These are phyloP conservation scores for Ascochyta rabiei DNA, from an alignment of 2,329 filamentous ascomycete genomes.

Conservation along the genomic window DNA sequence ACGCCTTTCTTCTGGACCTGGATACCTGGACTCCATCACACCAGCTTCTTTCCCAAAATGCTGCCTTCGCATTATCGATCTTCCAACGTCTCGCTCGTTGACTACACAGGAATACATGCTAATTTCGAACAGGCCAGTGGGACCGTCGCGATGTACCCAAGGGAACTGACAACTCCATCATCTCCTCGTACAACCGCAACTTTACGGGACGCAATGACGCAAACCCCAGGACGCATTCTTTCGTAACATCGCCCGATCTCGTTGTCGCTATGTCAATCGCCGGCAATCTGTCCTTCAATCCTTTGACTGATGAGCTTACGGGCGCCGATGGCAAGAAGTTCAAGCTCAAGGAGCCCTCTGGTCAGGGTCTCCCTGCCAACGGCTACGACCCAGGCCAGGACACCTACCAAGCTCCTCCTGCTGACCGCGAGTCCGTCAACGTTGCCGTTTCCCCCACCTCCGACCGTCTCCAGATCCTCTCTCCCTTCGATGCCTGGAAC, in stretches of 20 bases:
- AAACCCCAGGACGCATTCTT: conserved; percentile 92
- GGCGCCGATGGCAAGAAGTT: conserved; percentile 97
- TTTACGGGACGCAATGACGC: conserved; percentile 98
- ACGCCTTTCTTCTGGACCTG: too few species aligned
- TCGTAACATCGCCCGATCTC: conserved; percentile 88
- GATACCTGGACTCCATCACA: too few species aligned
- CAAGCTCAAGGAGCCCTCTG: conserved; percentile 78
- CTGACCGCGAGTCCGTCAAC: conserved; percentile 71
- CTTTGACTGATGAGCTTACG: conserved; percentile 87
- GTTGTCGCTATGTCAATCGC: conserved; percentile 86
- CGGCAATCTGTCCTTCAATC: conserved; percentile 90
- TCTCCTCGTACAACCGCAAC: conserved; percentile 99
- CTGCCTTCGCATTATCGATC: too few species aligned
- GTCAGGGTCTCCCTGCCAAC: conserved; percentile 75
- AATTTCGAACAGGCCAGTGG: conserved; percentile 68
- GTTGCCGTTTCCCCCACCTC: conserved; percentile 88
- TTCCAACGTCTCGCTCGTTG: too few species aligned
- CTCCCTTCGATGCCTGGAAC: conserved; percentile 86
- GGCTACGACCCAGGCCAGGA: conserved; percentile 92
- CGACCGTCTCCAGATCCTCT: conserved; percentile 91
- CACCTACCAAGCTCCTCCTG: conserved; percentile 94
- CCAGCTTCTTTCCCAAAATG: too few species aligned
- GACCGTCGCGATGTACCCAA: conserved; percentile 93
- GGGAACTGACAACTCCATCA: conserved; percentile 92
- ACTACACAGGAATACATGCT: too few species aligned